Evolutionary conservation across 2,329 filamentous ascomycete species (phyloP).

Genomic region (Neonectria sp.): DNA sequence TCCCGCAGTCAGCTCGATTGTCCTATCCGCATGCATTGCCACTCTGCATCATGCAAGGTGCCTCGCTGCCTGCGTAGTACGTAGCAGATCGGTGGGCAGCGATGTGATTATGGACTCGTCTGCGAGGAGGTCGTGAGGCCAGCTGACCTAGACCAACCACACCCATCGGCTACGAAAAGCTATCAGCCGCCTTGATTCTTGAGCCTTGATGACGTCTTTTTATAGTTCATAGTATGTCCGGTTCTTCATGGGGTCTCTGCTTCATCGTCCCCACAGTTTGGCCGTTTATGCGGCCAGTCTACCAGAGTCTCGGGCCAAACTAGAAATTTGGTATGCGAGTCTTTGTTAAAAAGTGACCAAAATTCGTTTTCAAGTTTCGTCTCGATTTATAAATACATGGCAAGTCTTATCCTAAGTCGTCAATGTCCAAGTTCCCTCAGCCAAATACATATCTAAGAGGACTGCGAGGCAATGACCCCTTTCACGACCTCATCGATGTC

Average conservation of each 20-base stretch:
- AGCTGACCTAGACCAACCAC: conserved; percentile 33
- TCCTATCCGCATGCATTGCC: conserved; percentile 37
- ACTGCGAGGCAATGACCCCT: conserved; percentile 13
- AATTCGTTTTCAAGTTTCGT: neutral
- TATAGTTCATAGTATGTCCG: neutral
- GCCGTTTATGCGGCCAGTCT: conserved; percentile 10
- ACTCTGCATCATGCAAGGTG: conserved; percentile 40
- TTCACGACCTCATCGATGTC: conserved; percentile 48
- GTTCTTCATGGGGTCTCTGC: neutral
- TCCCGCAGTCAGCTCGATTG: conserved; percentile 29
- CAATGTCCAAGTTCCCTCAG: neutral
- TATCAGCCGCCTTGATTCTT: conserved; percentile 2
- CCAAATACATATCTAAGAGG: neutral
- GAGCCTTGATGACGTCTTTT: conserved; percentile 13
- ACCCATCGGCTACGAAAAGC: neutral
- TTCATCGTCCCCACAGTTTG: conserved; percentile 14
- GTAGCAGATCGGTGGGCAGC: conserved; percentile 23
- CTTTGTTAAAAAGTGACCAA: neutral
- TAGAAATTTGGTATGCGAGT: neutral
- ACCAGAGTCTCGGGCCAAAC: neutral
- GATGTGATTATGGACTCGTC: conserved; percentile 32
- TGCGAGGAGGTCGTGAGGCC: conserved; percentile 29
- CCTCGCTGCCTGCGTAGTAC: conserved; percentile 15
- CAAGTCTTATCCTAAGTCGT: neutral
- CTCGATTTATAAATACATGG: neutral